Conservation (phyloP, 1,284 basidiomycete genomes). For the Austropuccinia psidii region DNA sequence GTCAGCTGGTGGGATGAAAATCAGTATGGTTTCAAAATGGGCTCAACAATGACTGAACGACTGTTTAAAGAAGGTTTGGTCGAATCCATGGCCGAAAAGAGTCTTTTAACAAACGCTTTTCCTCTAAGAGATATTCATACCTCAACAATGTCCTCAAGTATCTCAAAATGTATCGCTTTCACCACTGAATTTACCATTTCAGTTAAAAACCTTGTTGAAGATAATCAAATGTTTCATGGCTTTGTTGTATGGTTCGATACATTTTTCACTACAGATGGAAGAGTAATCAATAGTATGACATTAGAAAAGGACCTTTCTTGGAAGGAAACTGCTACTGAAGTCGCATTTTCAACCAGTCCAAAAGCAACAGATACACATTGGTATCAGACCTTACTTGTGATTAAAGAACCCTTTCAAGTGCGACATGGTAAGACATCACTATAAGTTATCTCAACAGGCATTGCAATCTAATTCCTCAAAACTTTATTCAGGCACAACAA, state of each 20-base stretch:
- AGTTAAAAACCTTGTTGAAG: not conserved
- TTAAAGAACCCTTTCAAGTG: constrained; percentile 68
- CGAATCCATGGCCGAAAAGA: not conserved
- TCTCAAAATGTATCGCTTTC: not conserved
- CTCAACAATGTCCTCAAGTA: not conserved
- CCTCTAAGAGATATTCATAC: not conserved
- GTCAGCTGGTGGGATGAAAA: constrained; percentile 75
- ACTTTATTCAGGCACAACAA: not conserved
- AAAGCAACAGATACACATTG: constrained; percentile 84
- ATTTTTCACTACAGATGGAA: constrained; percentile 66
- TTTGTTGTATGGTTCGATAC: constrained; percentile 91
- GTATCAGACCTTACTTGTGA: constrained; percentile 89
- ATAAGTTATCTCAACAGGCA: not conserved
- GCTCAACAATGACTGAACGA: not conserved
- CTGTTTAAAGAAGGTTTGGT: not conserved
- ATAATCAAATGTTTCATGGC: constrained; percentile 58
- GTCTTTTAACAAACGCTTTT: not conserved
- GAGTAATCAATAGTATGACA: constrained; percentile 44
- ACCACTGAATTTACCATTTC: not conserved
- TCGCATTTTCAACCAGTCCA: constrained; percentile 88
- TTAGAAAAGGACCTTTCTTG: constrained; percentile 27
- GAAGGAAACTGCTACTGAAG: constrained; percentile 51
- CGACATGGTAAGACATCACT: constrained; percentile 57
- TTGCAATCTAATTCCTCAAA: not conserved
- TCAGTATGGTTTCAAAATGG: not conserved